These are phyloP conservation scores for Urtica urens DNA, from an alignment of 306 rosid species.

Conservation along the genomic window DNA sequence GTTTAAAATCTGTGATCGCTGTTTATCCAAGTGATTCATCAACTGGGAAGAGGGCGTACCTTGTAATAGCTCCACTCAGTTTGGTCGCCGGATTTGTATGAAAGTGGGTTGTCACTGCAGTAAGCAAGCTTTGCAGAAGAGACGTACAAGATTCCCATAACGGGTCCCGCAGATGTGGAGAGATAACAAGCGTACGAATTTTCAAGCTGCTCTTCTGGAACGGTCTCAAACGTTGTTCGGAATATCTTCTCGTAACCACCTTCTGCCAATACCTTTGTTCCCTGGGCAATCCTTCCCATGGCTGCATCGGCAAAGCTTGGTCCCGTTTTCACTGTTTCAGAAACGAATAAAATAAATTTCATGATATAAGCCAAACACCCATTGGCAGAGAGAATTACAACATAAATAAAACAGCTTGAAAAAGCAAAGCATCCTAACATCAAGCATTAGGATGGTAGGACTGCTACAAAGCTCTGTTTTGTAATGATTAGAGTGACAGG, in stretches of 20 bases:
- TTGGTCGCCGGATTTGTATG: conserved; percentile 37
- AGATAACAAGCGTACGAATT: conserved; percentile 80
- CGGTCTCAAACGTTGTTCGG: conserved; percentile 55
- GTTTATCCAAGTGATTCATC: too few relatives aligned
- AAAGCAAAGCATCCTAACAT: too few relatives aligned
- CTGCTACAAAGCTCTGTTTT: too few relatives aligned
- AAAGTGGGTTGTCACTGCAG: conserved; percentile 81
- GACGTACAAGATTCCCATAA: conserved; percentile 54
- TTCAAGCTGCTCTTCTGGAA: conserved; percentile 65
- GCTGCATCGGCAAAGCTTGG: conserved; percentile 94
- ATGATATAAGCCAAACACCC: not conserved
- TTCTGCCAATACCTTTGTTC: conserved; percentile 88
- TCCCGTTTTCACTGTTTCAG: conserved; percentile 62
- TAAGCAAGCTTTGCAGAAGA: conserved; percentile 77
- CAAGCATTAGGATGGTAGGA: too few relatives aligned
- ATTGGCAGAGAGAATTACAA: too few relatives aligned
- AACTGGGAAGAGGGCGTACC: conserved; percentile 36
- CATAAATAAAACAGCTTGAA: too few relatives aligned
- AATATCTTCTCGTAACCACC: conserved; percentile 87
- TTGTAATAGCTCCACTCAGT: conserved; percentile 96
- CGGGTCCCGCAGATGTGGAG: conserved; percentile 88
- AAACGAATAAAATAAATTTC: conserved; percentile 12
- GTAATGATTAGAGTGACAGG: too few relatives aligned
- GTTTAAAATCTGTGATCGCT: too few relatives aligned
- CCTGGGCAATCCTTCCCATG: conserved; percentile 92